Evolutionary conservation across 225 moss, liverwort and hornwort genomes (phyloP).

Genomic region (Neckera pumila): DNA sequence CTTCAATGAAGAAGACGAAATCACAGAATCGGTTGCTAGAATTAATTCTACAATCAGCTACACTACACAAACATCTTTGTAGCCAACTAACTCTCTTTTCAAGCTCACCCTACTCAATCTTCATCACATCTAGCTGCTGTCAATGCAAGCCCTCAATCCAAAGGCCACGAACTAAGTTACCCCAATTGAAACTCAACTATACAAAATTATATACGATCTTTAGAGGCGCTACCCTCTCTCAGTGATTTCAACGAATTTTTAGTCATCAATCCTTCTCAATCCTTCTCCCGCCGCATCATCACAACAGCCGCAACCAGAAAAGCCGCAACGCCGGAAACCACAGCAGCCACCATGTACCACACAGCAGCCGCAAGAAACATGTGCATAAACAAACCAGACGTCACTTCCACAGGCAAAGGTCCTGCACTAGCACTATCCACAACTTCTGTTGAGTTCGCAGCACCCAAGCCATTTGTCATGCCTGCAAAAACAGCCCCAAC

Average conservation of each 20-base stretch:
- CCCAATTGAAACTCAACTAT: not conserved
- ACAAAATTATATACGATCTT: not conserved
- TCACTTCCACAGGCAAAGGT: conserved; percentile 50
- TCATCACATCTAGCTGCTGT: not conserved
- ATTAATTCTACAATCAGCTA: not conserved
- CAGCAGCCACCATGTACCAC: conserved; percentile 75
- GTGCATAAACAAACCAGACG: conserved; percentile 58
- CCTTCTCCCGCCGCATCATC: conserved; percentile 4
- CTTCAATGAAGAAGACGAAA: not conserved
- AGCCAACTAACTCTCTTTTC: not conserved
- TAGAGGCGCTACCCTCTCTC: not conserved
- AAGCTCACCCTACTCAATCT: not conserved
- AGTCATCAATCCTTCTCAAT: not conserved
- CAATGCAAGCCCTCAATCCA: not conserved
- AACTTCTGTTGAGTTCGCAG: conserved; percentile 66
- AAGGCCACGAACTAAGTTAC: not conserved
- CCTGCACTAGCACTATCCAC: not conserved
- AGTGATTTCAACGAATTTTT: conserved; percentile 21
- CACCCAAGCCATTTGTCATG: conserved; percentile 61
- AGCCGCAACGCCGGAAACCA: not conserved
- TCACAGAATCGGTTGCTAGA: too few species aligned
- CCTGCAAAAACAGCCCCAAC: conserved; percentile 65
- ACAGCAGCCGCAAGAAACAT: conserved; percentile 78
- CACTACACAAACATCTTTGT: not conserved
- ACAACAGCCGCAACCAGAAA: conserved; percentile 8